These are phyloP conservation scores for Pseudogymnoascus sp. DNA, from an alignment of 2,329 filamentous ascomycete genomes.

Conservation along the genomic window DNA sequence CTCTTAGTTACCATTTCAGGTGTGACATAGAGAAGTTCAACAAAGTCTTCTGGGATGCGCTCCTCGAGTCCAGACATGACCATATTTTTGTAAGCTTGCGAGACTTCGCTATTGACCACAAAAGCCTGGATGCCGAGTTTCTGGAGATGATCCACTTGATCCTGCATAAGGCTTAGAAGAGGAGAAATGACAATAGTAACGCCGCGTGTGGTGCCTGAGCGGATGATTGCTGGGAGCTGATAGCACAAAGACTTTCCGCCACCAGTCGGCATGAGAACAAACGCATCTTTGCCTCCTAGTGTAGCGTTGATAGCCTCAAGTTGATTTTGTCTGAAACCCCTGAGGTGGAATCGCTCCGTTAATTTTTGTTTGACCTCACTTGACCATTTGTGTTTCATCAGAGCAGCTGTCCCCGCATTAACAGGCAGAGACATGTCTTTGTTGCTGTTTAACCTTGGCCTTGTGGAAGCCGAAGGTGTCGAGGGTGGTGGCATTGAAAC, in stretches of 20 bases:
- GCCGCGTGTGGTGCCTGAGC: slow-evolving; percentile 71
- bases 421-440: slow-evolving; percentile 28
- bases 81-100: slow-evolving; percentile 51
- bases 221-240: slow-evolving; percentile 81
- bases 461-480: slow-evolving; percentile 14
- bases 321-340: slow-evolving; percentile 83
- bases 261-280: slow-evolving; percentile 95
- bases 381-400: slow-evolving; percentile 73
- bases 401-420: slow-evolving; percentile 34
- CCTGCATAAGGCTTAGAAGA: slow-evolving; percentile 90
- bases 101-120: slow-evolving; percentile 72
- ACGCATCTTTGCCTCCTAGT: slow-evolving; percentile 76
- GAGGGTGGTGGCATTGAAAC: background rate
- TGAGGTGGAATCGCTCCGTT: slow-evolving; percentile 75
- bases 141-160: slow-evolving; percentile 80
- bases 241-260: slow-evolving; percentile 97
- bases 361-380: slow-evolving; percentile 74
- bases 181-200: slow-evolving; percentile 95
- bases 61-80: slow-evolving; percentile 60
- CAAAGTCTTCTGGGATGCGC: slow-evolving; percentile 60
- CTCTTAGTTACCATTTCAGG: slow-evolving; percentile 95
- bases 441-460: slow-evolving; percentile 3
- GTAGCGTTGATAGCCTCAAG: slow-evolving; percentile 95
- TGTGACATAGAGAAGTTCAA: slow-evolving; percentile 90
- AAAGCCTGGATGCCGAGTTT: slow-evolving; percentile 70